These are phyloP conservation scores for Exophiala spinifera DNA, from an alignment of 2,329 filamentous ascomycete species.

Conservation along the genomic window DNA sequence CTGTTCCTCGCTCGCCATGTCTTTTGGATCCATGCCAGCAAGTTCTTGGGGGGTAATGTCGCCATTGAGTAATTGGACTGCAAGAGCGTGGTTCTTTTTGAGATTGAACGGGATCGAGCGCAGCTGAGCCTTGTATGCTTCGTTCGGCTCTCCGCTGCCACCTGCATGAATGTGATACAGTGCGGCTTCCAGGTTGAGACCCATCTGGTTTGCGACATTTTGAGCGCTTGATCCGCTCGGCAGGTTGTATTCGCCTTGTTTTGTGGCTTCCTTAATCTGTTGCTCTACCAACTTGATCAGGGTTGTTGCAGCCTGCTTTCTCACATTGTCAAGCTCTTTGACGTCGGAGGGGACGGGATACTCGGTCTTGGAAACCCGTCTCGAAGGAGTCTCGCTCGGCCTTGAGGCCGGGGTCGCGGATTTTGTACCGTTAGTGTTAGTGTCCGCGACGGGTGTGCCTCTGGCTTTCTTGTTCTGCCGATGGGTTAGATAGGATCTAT, in stretches of 20 bases:
- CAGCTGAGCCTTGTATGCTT: conserved; percentile 62
- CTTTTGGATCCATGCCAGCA: conserved; percentile 82
- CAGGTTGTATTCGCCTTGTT: conserved; percentile 61
- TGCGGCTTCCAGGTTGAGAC: conserved; percentile 74
- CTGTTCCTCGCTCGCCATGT: conserved; percentile 88
- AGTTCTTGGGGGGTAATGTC: conserved; percentile 71
- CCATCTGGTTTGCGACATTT: conserved; percentile 65
- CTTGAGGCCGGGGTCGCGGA: conserved; percentile 34
- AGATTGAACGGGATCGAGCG: conserved; percentile 80
- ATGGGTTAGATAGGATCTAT: conserved; percentile 29
- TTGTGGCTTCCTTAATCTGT: conserved; percentile 64
- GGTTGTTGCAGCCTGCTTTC: conserved; percentile 67
- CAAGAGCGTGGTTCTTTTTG: conserved; percentile 79
- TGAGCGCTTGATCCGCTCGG: conserved; percentile 63
- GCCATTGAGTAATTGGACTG: conserved; percentile 69
- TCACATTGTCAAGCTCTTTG: conserved; percentile 55
- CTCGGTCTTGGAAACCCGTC: conserved; percentile 34
- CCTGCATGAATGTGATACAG: conserved; percentile 54
- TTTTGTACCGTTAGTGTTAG: conserved; percentile 27
- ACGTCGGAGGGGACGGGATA: conserved; percentile 37
- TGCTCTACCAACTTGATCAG: conserved; percentile 67
- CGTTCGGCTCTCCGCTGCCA: conserved; percentile 51
- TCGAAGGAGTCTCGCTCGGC: conserved; percentile 33
- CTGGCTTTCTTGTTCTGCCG: conserved; percentile 30
- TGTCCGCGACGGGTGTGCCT: conserved; percentile 21